Percentiles rank a stretch among this genome's conserved stretches.
phyloP scores from a whole-genome alignment of 1,284 basidiomycete genomes.

The Macrocybe sp. region DNA sequence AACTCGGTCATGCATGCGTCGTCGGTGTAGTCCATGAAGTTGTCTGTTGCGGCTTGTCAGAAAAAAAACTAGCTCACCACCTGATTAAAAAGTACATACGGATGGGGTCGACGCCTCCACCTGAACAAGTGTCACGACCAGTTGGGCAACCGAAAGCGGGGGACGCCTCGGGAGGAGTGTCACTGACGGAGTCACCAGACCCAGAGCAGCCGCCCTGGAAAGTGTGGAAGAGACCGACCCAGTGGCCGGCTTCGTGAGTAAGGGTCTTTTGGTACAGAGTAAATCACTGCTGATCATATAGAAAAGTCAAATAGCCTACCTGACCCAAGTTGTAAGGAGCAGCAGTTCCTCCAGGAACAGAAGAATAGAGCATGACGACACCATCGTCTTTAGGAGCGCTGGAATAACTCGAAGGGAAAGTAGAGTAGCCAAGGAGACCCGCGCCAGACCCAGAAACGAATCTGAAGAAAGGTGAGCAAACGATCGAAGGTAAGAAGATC shows the following conservation, averaged over 20 bases:
- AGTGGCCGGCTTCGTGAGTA: slow-evolving; percentile 16
- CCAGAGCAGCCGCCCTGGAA: slow-evolving; percentile 55
- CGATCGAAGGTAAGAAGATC: no score
- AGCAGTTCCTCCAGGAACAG: slow-evolving; percentile 22
- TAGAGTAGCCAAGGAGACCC: slow-evolving; percentile 26
- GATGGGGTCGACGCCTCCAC: slow-evolving; percentile 26
- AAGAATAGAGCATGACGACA: slow-evolving; percentile 23
- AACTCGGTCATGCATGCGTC: slow-evolving; percentile 14
- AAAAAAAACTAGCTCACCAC: background rate
- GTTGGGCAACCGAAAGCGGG: slow-evolving; percentile 43
- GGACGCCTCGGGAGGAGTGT: slow-evolving; percentile 44
- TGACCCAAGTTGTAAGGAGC: slow-evolving; percentile 20
- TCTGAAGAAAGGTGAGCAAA: background rate
- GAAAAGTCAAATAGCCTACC: slow-evolving; percentile 6
- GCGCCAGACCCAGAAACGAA: slow-evolving; percentile 10
- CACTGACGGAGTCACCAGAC: slow-evolving; percentile 45
- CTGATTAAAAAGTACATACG: slow-evolving; percentile 5
- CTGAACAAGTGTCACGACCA: slow-evolving; percentile 42
- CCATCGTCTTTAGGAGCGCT: slow-evolving; percentile 22
- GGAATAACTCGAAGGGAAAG: slow-evolving; percentile 23
- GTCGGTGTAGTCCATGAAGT: slow-evolving; percentile 14
- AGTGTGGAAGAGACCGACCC: slow-evolving; percentile 33
- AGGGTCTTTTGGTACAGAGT: slow-evolving; percentile 6
- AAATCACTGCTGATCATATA: background rate
- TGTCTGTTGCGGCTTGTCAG: slow-evolving; percentile 7